These are phyloP conservation scores for Boeremia lycopersici DNA, from an alignment of 2,329 filamentous ascomycete genomes.

Conservation along the genomic window DNA sequence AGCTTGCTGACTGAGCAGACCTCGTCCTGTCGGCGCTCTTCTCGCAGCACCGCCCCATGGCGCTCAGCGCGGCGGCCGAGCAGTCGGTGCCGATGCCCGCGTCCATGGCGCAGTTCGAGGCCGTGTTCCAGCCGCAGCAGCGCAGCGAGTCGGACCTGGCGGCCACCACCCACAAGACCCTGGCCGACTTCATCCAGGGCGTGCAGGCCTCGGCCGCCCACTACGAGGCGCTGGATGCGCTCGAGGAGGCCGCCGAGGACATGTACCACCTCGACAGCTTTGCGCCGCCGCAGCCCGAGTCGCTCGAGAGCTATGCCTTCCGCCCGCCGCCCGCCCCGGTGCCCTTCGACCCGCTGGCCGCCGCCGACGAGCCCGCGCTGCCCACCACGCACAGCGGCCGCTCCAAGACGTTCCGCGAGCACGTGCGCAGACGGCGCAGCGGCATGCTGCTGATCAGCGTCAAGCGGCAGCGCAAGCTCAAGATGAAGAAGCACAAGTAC, in stretches of 20 bases:
- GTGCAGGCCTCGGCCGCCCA: constrained; percentile 9
- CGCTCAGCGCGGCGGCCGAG: constrained; percentile 62
- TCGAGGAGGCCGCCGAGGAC: constrained; percentile 28
- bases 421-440: constrained; percentile 37
- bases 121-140: constrained; percentile 70
- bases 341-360: constrained; percentile 54
- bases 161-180: constrained; percentile 37
- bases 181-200: constrained; percentile 49
- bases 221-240: constrained; percentile 14
- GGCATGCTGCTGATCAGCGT: constrained; percentile 85
- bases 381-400: constrained; percentile 18
- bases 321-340: constrained; percentile 80
- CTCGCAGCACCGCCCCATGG: constrained; percentile 92
- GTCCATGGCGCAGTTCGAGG: constrained; percentile 76
- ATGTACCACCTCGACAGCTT: constrained; percentile 43
- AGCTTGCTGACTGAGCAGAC: constrained; percentile 61
- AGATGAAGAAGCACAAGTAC: constrained; percentile 99
- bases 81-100: constrained; percentile 67
- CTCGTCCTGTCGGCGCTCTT: constrained; percentile 91
- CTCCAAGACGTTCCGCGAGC: constrained; percentile 36
- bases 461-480: constrained; percentile 87
- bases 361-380: constrained; percentile 22
- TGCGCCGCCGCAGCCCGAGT: constrained; percentile 33
- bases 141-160: constrained; percentile 13
- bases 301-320: constrained; percentile 61